Percentiles rank a stretch among this genome's conserved stretches.
Evolutionary conservation across 495 filamentous ascomycete species (phyloP).

Genomic region (Trypethelium eluteriae): DNA sequence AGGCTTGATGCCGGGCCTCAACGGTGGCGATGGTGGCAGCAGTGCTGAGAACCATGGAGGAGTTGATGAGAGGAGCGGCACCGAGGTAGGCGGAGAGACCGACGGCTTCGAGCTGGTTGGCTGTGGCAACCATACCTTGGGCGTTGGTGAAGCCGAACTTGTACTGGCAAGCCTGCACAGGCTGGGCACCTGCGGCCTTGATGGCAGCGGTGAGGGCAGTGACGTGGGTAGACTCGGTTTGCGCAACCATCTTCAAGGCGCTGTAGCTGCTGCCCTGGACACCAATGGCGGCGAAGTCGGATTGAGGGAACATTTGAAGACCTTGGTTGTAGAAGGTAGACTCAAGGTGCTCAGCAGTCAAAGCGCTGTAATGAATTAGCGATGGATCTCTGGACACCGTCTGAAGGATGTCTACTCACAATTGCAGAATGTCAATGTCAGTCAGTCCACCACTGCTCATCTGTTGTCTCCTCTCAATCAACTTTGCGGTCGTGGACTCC

Average conservation of each 20-base stretch:
- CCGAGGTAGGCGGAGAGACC: slow-evolving; percentile 57
- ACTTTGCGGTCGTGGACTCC: slow-evolving; percentile 5
- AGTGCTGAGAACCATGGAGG: slow-evolving; percentile 46
- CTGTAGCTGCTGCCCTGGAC: slow-evolving; percentile 42
- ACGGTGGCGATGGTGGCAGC: slow-evolving; percentile 54
- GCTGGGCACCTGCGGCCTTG: slow-evolving; percentile 46
- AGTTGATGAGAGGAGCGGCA: slow-evolving; percentile 50
- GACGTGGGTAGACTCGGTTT: slow-evolving; percentile 52
- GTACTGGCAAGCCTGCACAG: slow-evolving; percentile 54
- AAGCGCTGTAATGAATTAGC: slow-evolving; percentile 41
- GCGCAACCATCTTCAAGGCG: slow-evolving; percentile 45
- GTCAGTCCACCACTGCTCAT: slow-evolving; percentile 43
- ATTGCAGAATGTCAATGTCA: slow-evolving; percentile 64
- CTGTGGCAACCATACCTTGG: slow-evolving; percentile 51
- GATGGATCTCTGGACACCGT: slow-evolving; percentile 9
- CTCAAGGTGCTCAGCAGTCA: slow-evolving; percentile 60
- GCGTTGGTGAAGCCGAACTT: slow-evolving; percentile 56
- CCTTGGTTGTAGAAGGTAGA: slow-evolving; percentile 54
- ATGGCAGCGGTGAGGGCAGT: slow-evolving; percentile 48
- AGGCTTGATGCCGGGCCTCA: slow-evolving; percentile 55
- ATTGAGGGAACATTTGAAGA: slow-evolving; percentile 52
- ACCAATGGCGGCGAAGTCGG: slow-evolving; percentile 51
- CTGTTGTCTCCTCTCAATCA: slow-evolving; percentile 12
- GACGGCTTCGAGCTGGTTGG: slow-evolving; percentile 54
- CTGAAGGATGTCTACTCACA: slow-evolving; percentile 42